A percentile compares a stretch with the other conserved stretches of the same genome.
Conservation (phyloP, 1,284 basidiomycete species). For the Earliella scabrosa region DNA sequence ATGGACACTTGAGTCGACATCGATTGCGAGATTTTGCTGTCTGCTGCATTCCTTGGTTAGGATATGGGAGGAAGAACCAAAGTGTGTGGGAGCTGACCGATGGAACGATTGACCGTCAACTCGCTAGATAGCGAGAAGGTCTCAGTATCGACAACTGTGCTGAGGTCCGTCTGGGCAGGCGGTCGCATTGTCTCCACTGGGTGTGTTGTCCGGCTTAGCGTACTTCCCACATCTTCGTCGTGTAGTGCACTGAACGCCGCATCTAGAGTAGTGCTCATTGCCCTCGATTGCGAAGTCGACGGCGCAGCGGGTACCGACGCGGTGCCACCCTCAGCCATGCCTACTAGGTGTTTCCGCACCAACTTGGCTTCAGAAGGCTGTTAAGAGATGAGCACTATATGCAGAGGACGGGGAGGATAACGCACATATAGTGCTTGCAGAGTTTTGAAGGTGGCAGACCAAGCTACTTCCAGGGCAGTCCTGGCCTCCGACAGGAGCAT, state of each 20-base stretch:
- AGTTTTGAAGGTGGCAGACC: constrained; percentile 33
- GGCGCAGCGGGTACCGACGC: background rate
- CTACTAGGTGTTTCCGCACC: constrained; percentile 4
- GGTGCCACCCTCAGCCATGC: background rate
- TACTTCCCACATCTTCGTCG: constrained; percentile 22
- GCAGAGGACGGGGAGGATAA: background rate
- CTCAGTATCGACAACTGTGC: background rate
- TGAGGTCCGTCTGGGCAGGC: background rate
- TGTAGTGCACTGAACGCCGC: too few species aligned
- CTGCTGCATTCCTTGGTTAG: background rate
- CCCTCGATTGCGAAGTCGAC: background rate
- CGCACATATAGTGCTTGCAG: constrained; percentile 34
- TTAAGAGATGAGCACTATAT: background rate
- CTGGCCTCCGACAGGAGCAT: constrained; percentile 50
- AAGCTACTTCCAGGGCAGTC: constrained; percentile 39
- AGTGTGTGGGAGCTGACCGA: background rate
- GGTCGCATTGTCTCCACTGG: background rate
- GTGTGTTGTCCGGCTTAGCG: constrained; percentile 2
- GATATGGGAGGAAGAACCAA: background rate
- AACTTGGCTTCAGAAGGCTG: constrained; percentile 13
- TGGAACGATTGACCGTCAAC: too few species aligned
- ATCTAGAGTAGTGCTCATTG: background rate
- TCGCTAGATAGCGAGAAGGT: constrained; percentile 15
- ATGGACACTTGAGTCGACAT: background rate
- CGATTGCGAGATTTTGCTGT: background rate